Evolutionary conservation across 2,329 filamentous ascomycete species (phyloP), one percentile per base, ranked within the genome.

Genomic region (Akanthomyces uredinophilus): DNA sequence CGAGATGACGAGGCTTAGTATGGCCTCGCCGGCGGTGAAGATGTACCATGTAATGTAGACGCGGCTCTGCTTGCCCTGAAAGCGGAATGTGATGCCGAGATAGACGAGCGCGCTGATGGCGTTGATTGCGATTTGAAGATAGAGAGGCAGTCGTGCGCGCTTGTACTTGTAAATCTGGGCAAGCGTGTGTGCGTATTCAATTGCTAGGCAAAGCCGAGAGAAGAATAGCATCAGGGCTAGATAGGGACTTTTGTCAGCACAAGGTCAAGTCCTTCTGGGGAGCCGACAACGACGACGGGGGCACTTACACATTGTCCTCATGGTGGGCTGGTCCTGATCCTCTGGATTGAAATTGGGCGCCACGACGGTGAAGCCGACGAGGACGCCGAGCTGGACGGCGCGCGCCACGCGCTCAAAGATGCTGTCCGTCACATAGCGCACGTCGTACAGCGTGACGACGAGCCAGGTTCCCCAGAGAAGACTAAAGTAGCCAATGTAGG

Each of bases 381-480:
- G 86, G 46, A 85, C 81, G 29, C 81, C 85, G 5, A 89, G 81
- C 65, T 89, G 85, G 2, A 84, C 65, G 3, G 80, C 83, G 68
- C 87, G 84, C 64, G 81, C 82, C 32, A 79, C 66, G 37, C 87
- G 81, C 66, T 88, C 83, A 67, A 88, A 87, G 39, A 89, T 76
- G 44, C 82, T 86, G 70, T 90, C 87, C 27, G 83, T 79, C 1
- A 83, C 81, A 69, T 87, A 89, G 0, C 87, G 84, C 41, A 89
- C 82, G 71, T 90, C 87, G 70, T 86, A 88, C 1, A 89, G 73
- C 8, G 81, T 81, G 27, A 85, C 82, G 63, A 87, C 78, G 41
- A 88, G 79, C 87, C 87, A 89, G n/a, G 84, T 88, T 63, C 87
- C 82, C 87, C 86, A 89, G 6, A 89, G 75, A 20, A 89, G 76